phyloP scores from a whole-genome alignment of 2,329 filamentous ascomycete genomes.

The Penicillium sp. region DNA sequence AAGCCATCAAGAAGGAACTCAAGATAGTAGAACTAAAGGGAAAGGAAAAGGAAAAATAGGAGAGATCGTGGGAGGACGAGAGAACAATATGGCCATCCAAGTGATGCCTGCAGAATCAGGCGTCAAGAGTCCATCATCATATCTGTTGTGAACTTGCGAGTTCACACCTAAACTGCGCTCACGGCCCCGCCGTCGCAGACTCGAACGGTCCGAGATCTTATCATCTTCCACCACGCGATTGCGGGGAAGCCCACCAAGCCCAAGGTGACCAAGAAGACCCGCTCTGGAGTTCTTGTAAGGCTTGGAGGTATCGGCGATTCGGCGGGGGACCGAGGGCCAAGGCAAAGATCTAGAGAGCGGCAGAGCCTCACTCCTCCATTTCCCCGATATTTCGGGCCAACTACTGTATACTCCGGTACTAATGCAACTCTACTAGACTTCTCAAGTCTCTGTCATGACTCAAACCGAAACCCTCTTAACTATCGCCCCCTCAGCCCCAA shows the following conservation, averaged over 20 bases:
- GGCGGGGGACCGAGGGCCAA: slow-evolving; percentile 9
- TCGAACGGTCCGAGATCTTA: slow-evolving; percentile 21
- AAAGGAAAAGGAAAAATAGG: background rate
- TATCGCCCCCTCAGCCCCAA: slow-evolving; percentile 5
- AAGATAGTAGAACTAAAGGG: background rate
- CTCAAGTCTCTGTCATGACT: background rate
- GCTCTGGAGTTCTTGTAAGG: slow-evolving; percentile 6
- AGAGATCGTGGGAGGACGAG: background rate
- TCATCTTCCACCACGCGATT: slow-evolving; percentile 16
- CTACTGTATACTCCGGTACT: background rate
- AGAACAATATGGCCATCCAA: background rate
- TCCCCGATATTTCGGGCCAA: slow-evolving; percentile 7
- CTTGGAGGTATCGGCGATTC: slow-evolving; percentile 20
- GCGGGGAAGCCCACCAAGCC: background rate
- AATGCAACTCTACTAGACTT: slow-evolving; percentile 20
- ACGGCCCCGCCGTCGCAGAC: slow-evolving; percentile 14
- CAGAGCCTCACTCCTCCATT: slow-evolving; percentile 15
- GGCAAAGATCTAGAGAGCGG: slow-evolving; percentile 16
- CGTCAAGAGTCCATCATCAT: background rate
- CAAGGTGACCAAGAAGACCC: slow-evolving; percentile 11
- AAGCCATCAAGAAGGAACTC: background rate
- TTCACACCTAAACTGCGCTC: background rate
- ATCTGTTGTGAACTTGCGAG: background rate
- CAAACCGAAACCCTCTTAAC: slow-evolving; percentile 6
- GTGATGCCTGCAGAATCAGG: slow-evolving; percentile 22